Evolutionary conservation across 108 stramenopile species (phyloP).

Genomic region (Conticribra guillardii): DNA sequence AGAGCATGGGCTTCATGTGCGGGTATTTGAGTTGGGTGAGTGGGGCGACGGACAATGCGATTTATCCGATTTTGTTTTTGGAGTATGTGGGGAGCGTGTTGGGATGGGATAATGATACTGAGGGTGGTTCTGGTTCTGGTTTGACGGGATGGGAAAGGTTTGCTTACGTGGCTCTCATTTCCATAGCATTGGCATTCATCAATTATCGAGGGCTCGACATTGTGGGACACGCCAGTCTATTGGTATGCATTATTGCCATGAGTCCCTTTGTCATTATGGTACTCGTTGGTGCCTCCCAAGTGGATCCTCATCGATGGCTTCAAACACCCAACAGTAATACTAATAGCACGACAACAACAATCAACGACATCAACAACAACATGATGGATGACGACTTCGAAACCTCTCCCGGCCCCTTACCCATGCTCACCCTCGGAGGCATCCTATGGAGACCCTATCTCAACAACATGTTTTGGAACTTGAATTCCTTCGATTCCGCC

Average conservation of each 20-base stretch:
- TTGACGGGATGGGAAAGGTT: constrained; percentile 14
- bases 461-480: constrained; percentile 97
- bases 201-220: constrained; percentile 90
- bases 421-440: constrained; percentile 58
- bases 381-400: constrained; percentile 55
- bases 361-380: not conserved
- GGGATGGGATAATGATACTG: constrained; percentile 1
- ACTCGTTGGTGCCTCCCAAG: constrained; percentile 68
- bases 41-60: constrained; percentile 30
- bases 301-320: constrained; percentile 84
- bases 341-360: constrained; percentile 1
- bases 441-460: constrained; percentile 90
- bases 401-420: constrained; percentile 44
- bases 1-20: constrained; percentile 76
- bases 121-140: not conserved
- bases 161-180: constrained; percentile 69
- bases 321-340: constrained; percentile 55
- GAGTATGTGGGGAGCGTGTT: constrained; percentile 34
- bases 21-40: constrained; percentile 77
- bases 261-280: constrained; percentile 86
- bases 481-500: constrained; percentile 90
- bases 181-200: constrained; percentile 73
- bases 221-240: constrained; percentile 83
- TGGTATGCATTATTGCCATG: constrained; percentile 87
- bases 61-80: constrained; percentile 41